Conservation (phyloP, 1,284 basidiomycete species). For the Pulchroboletus neoregius region DNA sequence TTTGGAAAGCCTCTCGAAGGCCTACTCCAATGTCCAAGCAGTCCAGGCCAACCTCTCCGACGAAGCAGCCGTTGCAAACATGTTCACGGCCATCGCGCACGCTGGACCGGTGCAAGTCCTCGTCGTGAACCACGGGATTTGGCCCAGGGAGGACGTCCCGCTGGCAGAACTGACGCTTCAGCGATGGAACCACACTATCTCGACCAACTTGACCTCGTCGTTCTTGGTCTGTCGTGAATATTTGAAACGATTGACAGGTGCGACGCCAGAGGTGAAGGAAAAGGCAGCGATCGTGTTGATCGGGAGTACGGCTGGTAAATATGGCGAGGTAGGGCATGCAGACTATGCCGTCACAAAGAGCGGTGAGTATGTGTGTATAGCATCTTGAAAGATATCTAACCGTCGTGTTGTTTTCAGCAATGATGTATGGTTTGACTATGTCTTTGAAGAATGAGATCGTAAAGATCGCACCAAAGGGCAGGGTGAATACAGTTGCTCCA, state of each 20-base stretch:
- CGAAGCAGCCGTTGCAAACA: slow-evolving; percentile 47
- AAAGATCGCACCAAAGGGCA: slow-evolving; percentile 61
- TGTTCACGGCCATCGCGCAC: slow-evolving; percentile 40
- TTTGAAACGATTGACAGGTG: slow-evolving; percentile 44
- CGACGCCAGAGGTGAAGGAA: slow-evolving; percentile 41
- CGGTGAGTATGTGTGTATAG: slow-evolving; percentile 35
- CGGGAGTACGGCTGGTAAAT: slow-evolving; percentile 71
- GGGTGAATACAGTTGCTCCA: slow-evolving; percentile 71
- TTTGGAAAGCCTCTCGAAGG: slow-evolving; percentile 41
- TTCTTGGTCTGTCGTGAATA: slow-evolving; percentile 67
- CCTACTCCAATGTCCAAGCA: slow-evolving; percentile 38
- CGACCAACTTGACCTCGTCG: slow-evolving; percentile 62
- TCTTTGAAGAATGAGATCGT: slow-evolving; percentile 79
- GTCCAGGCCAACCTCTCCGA: slow-evolving; percentile 56
- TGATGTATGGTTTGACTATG: slow-evolving; percentile 72
- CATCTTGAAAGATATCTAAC: neutral
- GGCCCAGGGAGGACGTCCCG: slow-evolving; percentile 43
- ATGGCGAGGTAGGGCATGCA: slow-evolving; percentile 63
- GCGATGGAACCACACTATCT: slow-evolving; percentile 62
- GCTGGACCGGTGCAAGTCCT: slow-evolving; percentile 51
- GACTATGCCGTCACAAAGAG: slow-evolving; percentile 62
- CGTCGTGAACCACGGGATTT: slow-evolving; percentile 66
- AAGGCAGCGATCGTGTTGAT: slow-evolving; percentile 61
- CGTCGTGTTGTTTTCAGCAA: slow-evolving; percentile 39
- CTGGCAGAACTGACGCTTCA: slow-evolving; percentile 58